phyloP scores from a whole-genome alignment of 1,139 yeast species.

The Cylindricascospora bacillispora region DNA sequence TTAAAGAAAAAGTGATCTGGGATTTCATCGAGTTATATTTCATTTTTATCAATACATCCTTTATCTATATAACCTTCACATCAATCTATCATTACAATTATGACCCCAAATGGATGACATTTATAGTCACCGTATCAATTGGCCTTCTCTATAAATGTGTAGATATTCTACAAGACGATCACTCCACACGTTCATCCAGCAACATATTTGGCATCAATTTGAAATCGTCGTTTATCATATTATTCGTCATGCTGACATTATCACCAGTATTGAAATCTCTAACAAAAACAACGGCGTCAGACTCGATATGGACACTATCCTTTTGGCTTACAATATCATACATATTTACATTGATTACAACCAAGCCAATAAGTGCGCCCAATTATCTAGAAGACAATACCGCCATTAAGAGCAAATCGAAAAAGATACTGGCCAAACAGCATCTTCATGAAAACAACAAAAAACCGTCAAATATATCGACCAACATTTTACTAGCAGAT shows the following conservation, averaged over 20 bases:
- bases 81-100: constrained; percentile 25
- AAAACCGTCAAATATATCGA: constrained; percentile 47
- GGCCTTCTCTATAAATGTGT: neutral
- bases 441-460: constrained; percentile 4
- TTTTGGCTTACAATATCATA: constrained; percentile 64
- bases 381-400: constrained; percentile 2
- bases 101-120: constrained; percentile 8
- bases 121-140: neutral
- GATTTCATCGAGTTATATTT: constrained; percentile 24
- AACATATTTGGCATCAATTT: constrained; percentile 11
- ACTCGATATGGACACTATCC: constrained; percentile 89
- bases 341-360: constrained; percentile 26
- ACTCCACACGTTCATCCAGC: constrained; percentile 3
- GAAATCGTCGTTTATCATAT: constrained; percentile 57
- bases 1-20: constrained; percentile 39
- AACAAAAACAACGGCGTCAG: constrained; percentile 81
- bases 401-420: neutral
- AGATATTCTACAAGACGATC: constrained; percentile 1
- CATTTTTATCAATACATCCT: constrained; percentile 23
- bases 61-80: constrained; percentile 27
- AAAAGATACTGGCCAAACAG: too few relatives aligned
- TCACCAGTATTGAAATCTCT: constrained; percentile 86
- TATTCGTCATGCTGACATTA: constrained; percentile 57
- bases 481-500: constrained; percentile 73
- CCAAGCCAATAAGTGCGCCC: constrained; percentile 2